Evolutionary conservation across 1,284 basidiomycete species (phyloP).

Genomic region (Sanghuangporus weigelae): DNA sequence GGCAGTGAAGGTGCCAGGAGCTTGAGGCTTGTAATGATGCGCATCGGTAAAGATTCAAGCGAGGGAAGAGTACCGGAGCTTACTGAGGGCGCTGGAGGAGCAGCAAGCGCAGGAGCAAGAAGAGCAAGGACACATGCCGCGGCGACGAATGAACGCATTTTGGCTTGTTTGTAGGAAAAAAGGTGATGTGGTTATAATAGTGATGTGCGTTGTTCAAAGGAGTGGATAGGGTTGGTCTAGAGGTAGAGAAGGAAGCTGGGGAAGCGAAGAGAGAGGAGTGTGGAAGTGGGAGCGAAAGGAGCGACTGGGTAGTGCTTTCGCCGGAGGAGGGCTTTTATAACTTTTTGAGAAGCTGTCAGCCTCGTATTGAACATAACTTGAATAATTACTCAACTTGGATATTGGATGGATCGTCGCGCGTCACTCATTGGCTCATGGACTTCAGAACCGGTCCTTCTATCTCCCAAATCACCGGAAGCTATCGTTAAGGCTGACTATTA

Average conservation of each 20-base stretch:
- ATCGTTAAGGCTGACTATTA: not conserved
- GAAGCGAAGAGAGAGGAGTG: not conserved
- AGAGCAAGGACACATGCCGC: constrained; percentile 12
- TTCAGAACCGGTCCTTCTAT: not conserved
- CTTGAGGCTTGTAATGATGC: not conserved
- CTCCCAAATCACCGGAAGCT: not conserved
- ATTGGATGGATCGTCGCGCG: not conserved
- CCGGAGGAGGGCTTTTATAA: constrained; percentile 4
- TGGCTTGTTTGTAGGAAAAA: not conserved
- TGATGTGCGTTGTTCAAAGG: not conserved
- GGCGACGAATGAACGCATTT: constrained; percentile 16
- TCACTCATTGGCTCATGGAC: not conserved
- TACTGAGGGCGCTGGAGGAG: not conserved
- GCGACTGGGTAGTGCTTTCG: not conserved
- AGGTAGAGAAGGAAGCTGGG: not conserved
- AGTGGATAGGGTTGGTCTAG: not conserved
- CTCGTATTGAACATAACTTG: not conserved
- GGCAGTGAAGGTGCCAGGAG: too few relatives aligned
- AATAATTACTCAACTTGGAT: not conserved
- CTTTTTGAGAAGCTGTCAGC: constrained; percentile 8
- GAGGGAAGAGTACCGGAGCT: not conserved
- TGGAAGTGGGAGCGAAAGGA: constrained; percentile 10
- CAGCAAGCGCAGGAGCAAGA: not conserved
- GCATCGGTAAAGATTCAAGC: not conserved
- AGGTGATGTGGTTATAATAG: not conserved